Base-by-base conservation (phyloP, 306 rosid genomes). In the Sechiopsis laciniata region DNA sequence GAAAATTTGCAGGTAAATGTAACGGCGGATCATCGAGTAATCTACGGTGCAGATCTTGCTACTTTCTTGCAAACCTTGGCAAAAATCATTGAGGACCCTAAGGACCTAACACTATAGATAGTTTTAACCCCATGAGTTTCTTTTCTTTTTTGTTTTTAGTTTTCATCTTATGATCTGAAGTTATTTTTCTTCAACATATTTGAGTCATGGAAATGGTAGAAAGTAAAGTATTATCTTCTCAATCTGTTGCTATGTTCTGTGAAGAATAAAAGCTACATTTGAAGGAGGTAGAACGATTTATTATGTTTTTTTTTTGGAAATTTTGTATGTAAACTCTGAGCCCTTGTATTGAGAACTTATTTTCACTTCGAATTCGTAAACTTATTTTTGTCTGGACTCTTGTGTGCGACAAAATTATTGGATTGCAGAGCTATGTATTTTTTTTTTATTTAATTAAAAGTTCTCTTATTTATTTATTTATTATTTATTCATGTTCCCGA, bases 11-110 rank as follows among this genome's bases (percentile, higher is more conserved):
- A 95, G 99, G 96, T 91, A 70, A 95, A 91, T 83, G 87, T 95
- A 68, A 95, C 99, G 0, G 99, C 99, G n/a, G 99, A 95, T 82
- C 99, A 95, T 81, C 91, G 99, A 16, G 87, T 95, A 66, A 91
- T 95, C 78, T 95, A 95, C 5, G 97, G 99, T 55, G 85, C 97
- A 35, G 96, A 95, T 77, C 87, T 95, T 57, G 97, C 99, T 79
- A 64, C 88, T 4, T 95, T 95, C 93, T 88, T 95, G 92, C 94
- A 89, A 87, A 91, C 93, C 45, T 80, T 95, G 78, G 91, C 97
- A 56, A 77, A 82, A 79, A 89, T 91, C 73, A 89, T 95, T 55
- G 97, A 91, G 83, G 96, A 95, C 79, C 96, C 99, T 58, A 89
- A 88, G 72, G 97, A 91, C 84, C 97, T 95, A 78, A 95, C 99